Conservation (phyloP, 208 protist genomes). For the Crithidia fasciculata region DNA sequence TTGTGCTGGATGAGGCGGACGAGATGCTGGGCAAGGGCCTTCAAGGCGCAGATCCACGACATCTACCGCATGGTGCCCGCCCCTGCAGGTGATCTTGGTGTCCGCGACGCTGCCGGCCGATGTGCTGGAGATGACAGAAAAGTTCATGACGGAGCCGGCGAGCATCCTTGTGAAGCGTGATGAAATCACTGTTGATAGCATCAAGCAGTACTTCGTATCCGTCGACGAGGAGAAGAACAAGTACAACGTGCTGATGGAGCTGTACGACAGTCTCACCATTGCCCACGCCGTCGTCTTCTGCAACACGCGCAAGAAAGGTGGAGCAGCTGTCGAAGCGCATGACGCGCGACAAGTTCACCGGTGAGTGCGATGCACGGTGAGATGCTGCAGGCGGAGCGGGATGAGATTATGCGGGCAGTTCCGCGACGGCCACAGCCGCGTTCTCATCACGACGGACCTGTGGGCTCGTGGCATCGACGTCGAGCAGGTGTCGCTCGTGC, state of each 20-base stretch:
- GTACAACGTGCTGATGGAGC: conserved; percentile 98
- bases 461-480: conserved; percentile 97
- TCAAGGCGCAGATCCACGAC: conserved; percentile 99
- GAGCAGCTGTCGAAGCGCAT: conserved; percentile 98
- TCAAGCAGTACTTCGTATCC: conserved; percentile 98
- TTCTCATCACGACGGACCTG: conserved; percentile 99
- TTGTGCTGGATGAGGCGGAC: conserved; percentile 99
- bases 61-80: conserved; percentile 96
- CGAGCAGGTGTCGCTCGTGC: conserved; percentile 97
- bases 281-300: conserved; percentile 99
- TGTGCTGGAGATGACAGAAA: conserved; percentile 95
- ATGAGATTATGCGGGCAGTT: conserved; percentile 98
- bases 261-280: conserved; percentile 99
- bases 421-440: conserved; percentile 94
- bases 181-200: conserved; percentile 98
- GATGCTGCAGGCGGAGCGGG: conserved; percentile 98
- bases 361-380: conserved; percentile 97
- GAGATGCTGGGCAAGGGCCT: conserved; percentile 99
- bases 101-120: conserved; percentile 90
- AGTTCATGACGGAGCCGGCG: conserved; percentile 99
- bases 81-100: conserved; percentile 93
- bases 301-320: conserved; percentile 99
- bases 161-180: conserved; percentile 98
- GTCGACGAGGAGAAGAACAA: conserved; percentile 99
- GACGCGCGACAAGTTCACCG: conserved; percentile 95